Percentiles rank a stretch among this genome's conserved stretches.
Conservation (phyloP, 2,329 filamentous ascomycete genomes). For the Colletotrichum plurivorum region DNA sequence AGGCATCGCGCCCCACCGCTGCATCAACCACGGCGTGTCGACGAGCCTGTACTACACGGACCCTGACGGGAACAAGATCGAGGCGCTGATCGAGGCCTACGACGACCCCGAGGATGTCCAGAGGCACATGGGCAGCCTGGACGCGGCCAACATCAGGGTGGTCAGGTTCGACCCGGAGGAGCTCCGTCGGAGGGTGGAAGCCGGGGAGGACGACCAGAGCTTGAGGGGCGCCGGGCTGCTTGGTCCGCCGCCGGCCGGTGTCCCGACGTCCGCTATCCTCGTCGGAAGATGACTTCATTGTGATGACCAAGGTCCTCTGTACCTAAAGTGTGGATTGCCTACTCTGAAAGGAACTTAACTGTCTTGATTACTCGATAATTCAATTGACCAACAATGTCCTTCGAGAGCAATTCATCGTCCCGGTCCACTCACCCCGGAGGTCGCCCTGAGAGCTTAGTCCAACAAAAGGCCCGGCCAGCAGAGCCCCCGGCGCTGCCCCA, state of each 20-base stretch:
- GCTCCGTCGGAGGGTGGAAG: not conserved
- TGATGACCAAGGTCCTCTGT: no score
- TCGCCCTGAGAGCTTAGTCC: conserved; percentile 4
- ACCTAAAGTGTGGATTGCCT: no score
- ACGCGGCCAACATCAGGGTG: conserved; percentile 49
- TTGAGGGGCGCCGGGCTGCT: conserved; percentile 10
- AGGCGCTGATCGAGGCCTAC: conserved; percentile 62
- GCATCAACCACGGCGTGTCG: conserved; percentile 62
- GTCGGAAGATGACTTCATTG: not conserved
- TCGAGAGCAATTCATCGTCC: not conserved
- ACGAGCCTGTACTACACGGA: conserved; percentile 63
- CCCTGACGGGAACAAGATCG: conserved; percentile 62
- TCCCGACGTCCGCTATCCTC: not conserved
- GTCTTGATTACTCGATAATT: no score
- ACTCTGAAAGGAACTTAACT: no score
- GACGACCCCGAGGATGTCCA: conserved; percentile 51
- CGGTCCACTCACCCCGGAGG: no score
- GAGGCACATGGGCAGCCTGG: conserved; percentile 53
- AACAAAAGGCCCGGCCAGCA: conserved; percentile 11
- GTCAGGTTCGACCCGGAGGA: not conserved
- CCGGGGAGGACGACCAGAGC: not conserved
- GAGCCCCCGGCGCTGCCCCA: not conserved
- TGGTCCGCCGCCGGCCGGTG: not conserved
- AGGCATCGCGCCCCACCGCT: conserved; percentile 57
- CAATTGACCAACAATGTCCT: not conserved